phyloP scores from a whole-genome alignment of 805 yeast species.

The Brettanomyces nanus region DNA sequence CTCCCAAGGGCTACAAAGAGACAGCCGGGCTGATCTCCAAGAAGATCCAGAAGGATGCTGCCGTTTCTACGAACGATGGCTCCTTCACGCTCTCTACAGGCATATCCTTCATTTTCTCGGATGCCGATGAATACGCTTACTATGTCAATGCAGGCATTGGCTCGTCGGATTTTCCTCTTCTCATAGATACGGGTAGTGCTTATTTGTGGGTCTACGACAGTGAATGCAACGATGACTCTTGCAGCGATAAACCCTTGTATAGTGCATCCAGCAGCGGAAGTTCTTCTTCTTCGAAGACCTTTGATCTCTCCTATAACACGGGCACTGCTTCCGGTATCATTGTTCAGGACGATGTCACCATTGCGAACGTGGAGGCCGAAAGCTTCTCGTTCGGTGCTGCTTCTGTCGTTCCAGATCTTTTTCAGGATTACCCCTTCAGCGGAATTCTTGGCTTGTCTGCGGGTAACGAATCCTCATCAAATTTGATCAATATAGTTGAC shows the following conservation, averaged over 20 bases:
- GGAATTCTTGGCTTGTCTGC: constrained; percentile 58
- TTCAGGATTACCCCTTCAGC: constrained; percentile 42
- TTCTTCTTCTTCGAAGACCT: constrained; percentile 20
- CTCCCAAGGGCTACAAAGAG: constrained; percentile 1
- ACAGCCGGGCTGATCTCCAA: too few species aligned
- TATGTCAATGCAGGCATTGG: constrained; percentile 33
- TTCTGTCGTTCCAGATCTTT: constrained; percentile 41
- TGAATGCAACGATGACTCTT: constrained; percentile 38
- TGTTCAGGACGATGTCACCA: constrained; percentile 29
- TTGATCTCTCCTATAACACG: constrained; percentile 44
- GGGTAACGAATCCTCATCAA: constrained; percentile 14
- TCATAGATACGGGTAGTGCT: constrained; percentile 61
- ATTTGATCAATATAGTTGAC: constrained; percentile 32
- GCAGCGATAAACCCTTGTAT: constrained; percentile 27
- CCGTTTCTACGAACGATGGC: not conserved
- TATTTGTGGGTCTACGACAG: constrained; percentile 55
- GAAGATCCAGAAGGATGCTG: not conserved
- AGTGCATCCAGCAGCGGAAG: constrained; percentile 16
- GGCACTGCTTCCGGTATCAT: constrained; percentile 46
- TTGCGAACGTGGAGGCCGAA: constrained; percentile 29
- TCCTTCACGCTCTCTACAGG: constrained; percentile 15
- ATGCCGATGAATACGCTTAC: constrained; percentile 26
- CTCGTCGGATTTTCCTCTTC: constrained; percentile 35
- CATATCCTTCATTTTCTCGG: constrained; percentile 19
- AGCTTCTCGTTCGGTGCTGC: constrained; percentile 49